Base-by-base conservation (phyloP, 257 asterid genomes). In the Eustoma russellianum region DNA sequence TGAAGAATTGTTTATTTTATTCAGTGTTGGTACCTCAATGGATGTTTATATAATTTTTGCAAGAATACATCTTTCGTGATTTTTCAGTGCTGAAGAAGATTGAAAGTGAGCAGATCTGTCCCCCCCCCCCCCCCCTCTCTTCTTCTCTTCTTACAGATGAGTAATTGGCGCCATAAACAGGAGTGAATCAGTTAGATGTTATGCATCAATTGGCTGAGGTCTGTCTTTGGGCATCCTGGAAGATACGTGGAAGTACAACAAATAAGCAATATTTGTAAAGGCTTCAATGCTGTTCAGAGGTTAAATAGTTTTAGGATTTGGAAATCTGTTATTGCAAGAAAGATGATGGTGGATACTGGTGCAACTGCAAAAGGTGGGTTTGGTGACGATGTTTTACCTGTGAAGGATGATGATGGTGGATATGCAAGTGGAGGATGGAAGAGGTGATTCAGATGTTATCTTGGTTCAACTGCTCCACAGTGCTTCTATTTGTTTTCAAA, bases 401-500 rank as follows among this genome's bases (percentile, higher is more conserved):
- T 79, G 79, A 85, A 81, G 80, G 91, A 78, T 57, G 96, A 74
- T 43, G 86, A 74, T 48, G 74, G 90, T 48, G 82, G 94, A 68
- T 85, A 73, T 70, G 83, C 79, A 33, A 81, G 88, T 17, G 99
- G 99, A 56, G 95, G 91, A 67, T 92, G 94, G 94, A 88, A 85
- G 67, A 92, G 99, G 99, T 88, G 79, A 79, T 66, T 68, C 50
- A 38, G n/a, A 19, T 35, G 43, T 71, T 51, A 43, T 9, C 44
- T 2, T 44, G 12, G 43, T 38, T 8, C 12, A 9, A 7, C 12
- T 38, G 43, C 12, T 38, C 43, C 9, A 38, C 43, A 38, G 30
- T 24, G 43, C 43, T 38, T 10, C 43, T 11, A 7, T 38, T 38
- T 38, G 43, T 38, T n/a, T n/a, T 38, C 43, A 7, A 4, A 10